Evolutionary conservation across 495 filamentous ascomycete genomes (phyloP).

Genomic region (Staphylotrichum longicolle): DNA sequence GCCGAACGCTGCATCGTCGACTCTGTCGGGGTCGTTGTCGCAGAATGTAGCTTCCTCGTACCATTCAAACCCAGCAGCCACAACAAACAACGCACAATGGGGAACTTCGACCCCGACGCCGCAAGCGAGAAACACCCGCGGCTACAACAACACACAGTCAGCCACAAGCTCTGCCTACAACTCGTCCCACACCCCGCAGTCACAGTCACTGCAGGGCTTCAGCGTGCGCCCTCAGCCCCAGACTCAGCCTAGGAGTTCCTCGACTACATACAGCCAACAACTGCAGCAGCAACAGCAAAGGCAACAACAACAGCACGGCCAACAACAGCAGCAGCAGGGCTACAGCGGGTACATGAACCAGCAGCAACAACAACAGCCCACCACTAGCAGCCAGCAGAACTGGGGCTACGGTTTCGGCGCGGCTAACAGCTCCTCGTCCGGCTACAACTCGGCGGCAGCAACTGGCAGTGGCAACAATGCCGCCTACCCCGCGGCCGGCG

Average conservation of each 20-base stretch:
- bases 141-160: constrained; percentile 26
- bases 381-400: constrained; percentile 21
- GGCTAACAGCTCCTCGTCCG: constrained; percentile 14
- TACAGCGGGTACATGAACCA: constrained; percentile 16
- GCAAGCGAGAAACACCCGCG: constrained; percentile 24
- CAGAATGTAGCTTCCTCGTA: constrained; percentile 31
- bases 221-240: constrained; percentile 29
- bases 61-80: constrained; percentile 18
- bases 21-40: constrained; percentile 15
- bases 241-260: constrained; percentile 23
- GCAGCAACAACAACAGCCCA: constrained; percentile 23
- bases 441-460: constrained; percentile 22
- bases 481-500: constrained; percentile 16
- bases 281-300: constrained; percentile 27
- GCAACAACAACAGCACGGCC: constrained; percentile 22
- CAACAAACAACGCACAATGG: constrained; percentile 30
- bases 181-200: constrained; percentile 22
- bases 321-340: constrained; percentile 20
- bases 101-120: constrained; percentile 18
- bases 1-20: constrained; percentile 21
- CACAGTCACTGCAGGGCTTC: constrained; percentile 29
- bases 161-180: constrained; percentile 14
- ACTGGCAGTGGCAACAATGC: constrained; percentile 12
- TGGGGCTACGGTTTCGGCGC: constrained; percentile 25
- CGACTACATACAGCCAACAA: constrained; percentile 27